Evolutionary conservation across 257 asterid genomes (phyloP).

Genomic region (Ilex asprella): DNA sequence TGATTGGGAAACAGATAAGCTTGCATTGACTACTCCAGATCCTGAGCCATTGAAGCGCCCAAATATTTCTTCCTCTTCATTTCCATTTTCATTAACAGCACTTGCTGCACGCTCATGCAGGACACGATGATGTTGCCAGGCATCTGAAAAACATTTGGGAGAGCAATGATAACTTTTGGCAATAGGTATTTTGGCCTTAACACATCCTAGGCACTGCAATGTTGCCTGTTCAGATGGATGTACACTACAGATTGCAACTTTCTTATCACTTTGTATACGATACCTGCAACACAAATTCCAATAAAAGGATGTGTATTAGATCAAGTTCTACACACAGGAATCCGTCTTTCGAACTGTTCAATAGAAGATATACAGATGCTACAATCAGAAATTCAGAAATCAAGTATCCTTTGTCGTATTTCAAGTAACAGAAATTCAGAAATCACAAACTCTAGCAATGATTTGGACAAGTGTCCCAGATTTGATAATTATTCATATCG

Average conservation of each 20-base stretch:
- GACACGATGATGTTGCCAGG: slow-evolving; percentile 94
- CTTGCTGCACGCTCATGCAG: slow-evolving; percentile 91
- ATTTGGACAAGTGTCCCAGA: too few relatives aligned
- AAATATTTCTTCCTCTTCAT: slow-evolving; percentile 80
- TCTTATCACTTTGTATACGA: slow-evolving; percentile 86
- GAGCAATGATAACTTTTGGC: slow-evolving; percentile 92
- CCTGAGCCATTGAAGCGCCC: slow-evolving; percentile 76
- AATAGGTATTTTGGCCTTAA: slow-evolving; percentile 78
- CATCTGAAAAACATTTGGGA: slow-evolving; percentile 79
- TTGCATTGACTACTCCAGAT: slow-evolving; percentile 35
- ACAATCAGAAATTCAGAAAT: too few relatives aligned
- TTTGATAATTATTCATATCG: too few relatives aligned
- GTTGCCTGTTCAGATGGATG: slow-evolving; percentile 96
- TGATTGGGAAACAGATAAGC: slow-evolving; percentile 45
- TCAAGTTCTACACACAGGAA: background rate
- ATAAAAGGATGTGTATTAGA: background rate
- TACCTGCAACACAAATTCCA: slow-evolving; percentile 52
- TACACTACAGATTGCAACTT: slow-evolving; percentile 80
- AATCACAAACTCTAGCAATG: too few relatives aligned
- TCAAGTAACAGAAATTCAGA: too few relatives aligned
- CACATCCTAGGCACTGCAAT: slow-evolving; percentile 84
- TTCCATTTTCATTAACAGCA: slow-evolving; percentile 67
- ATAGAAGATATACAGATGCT: background rate
- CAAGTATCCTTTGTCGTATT: too few relatives aligned
- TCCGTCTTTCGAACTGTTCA: background rate